Evolutionary conservation across 345 rosid species (phyloP).

Genomic region (Lepidium africanum): DNA sequence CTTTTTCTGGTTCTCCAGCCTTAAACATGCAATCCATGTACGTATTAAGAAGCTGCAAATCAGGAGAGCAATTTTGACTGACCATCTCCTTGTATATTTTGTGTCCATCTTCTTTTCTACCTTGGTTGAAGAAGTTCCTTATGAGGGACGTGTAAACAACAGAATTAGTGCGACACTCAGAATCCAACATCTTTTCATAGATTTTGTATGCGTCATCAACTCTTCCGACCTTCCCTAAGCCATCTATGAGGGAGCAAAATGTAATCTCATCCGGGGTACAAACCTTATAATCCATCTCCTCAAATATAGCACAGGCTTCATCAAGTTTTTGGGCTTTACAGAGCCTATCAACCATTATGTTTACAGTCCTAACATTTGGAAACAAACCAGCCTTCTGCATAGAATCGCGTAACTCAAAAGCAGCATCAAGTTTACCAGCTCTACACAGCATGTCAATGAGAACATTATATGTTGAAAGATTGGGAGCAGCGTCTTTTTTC

Average conservation of each 20-base stretch:
- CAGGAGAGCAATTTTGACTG: constrained; percentile 54
- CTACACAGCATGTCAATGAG: constrained; percentile 78
- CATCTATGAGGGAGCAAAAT: constrained; percentile 86
- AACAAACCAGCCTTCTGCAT: constrained; percentile 82
- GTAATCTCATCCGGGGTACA: constrained; percentile 77
- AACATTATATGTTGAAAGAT: constrained; percentile 63
- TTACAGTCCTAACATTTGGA: constrained; percentile 75
- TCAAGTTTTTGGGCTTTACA: constrained; percentile 85
- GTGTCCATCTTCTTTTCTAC: constrained; percentile 92
- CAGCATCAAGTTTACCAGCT: constrained; percentile 61
- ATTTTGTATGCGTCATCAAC: constrained; percentile 83
- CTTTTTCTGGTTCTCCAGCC: constrained; percentile 81
- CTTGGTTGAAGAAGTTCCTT: constrained; percentile 65
- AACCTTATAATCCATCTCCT: constrained; percentile 65
- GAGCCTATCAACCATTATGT: constrained; percentile 88
- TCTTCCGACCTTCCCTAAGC: constrained; percentile 84
- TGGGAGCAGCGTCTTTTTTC: constrained; percentile 83
- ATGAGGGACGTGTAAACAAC: constrained; percentile 79
- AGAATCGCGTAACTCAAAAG: constrained; percentile 62
- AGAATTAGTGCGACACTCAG: constrained; percentile 47
- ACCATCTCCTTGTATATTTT: constrained; percentile 89
- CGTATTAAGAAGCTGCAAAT: constrained; percentile 68
- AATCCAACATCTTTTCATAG: constrained; percentile 80
- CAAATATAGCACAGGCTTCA: constrained; percentile 71
- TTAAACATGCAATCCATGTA: constrained; percentile 94